A percentile compares a stretch with the other conserved stretches of the same genome.
These are phyloP conservation scores for Paecilomyces fulvus DNA, from an alignment of 2,329 filamentous ascomycete genomes.

Conservation along the genomic window DNA sequence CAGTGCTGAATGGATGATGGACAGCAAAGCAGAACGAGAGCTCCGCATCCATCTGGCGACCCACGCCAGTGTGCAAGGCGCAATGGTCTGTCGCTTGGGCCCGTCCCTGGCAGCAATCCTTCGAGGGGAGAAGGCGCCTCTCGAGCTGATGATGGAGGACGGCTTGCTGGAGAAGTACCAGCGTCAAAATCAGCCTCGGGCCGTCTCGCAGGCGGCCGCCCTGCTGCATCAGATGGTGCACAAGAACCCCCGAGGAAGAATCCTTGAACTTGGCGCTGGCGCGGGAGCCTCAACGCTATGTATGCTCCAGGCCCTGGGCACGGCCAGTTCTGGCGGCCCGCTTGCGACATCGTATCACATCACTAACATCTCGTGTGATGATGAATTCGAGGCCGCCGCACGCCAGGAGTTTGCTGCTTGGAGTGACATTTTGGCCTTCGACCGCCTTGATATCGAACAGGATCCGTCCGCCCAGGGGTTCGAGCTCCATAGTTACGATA, in stretches of 20 bases:
- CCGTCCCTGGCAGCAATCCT: neutral
- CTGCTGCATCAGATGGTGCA: neutral
- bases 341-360: neutral
- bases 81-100: neutral
- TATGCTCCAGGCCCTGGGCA: neutral
- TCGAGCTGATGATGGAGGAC: neutral
- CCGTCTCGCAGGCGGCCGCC: neutral
- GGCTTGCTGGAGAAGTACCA: neutral
- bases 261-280: neutral
- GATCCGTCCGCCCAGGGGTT: conserved; percentile 29
- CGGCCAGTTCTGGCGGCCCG: neutral
- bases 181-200: neutral
- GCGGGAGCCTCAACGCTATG: neutral
- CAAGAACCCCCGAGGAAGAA: neutral
- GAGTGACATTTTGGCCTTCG: conserved; percentile 8
- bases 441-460: conserved; percentile 24
- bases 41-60: too few relatives aligned
- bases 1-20: neutral
- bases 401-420: conserved; percentile 1
- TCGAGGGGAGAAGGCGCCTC: neutral
- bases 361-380: conserved; percentile 27
- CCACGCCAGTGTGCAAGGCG: too few relatives aligned
- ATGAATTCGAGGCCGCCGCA: neutral
- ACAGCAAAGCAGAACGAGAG: too few relatives aligned
- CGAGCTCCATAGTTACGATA: conserved; percentile 21